These are phyloP conservation scores for Globisporangium spiculum DNA, from an alignment of 352 stramenopile genomes.

Conservation along the genomic window DNA sequence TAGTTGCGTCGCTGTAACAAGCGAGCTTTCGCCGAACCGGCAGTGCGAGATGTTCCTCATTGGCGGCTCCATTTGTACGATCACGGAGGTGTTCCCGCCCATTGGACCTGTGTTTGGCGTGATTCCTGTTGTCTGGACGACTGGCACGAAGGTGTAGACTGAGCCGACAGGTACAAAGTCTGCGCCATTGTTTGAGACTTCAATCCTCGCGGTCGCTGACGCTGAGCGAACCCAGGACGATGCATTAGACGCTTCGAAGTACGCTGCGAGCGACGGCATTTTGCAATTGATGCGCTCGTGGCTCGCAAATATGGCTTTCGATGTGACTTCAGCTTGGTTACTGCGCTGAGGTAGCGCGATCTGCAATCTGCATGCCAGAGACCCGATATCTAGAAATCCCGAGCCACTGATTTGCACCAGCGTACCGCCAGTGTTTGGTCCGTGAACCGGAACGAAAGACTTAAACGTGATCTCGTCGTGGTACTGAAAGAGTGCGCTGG, in stretches of 20 bases:
- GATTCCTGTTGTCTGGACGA: conserved; percentile 18
- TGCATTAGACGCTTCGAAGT: conserved; percentile 13
- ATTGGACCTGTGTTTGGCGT: conserved; percentile 22
- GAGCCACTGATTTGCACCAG: conserved; percentile 23
- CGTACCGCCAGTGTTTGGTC: conserved; percentile 30
- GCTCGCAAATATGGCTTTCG: conserved; percentile 24
- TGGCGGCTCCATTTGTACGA: conserved; percentile 4
- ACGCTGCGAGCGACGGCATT: conserved; percentile 23
- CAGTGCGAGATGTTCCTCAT: conserved; percentile 27
- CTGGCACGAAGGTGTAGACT: conserved; percentile 28
- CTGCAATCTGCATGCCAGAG: conserved; percentile 36
- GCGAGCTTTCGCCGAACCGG: conserved; percentile 24
- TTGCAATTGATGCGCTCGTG: conserved; percentile 27
- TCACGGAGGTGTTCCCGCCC: conserved; percentile 15
- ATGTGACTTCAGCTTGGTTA: conserved; percentile 11
- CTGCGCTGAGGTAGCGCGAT: conserved; percentile 25
- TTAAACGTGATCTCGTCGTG: conserved; percentile 25
- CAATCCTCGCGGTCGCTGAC: conserved; percentile 24
- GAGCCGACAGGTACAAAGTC: conserved; percentile 31
- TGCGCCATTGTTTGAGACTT: conserved; percentile 47
- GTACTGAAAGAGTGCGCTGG: conserved; percentile 34
- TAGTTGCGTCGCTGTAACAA: conserved; percentile 8
- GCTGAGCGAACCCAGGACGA: conserved; percentile 21
- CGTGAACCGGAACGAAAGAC: conserved; percentile 32
- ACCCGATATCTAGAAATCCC: conserved; percentile 23